Percentiles rank a stretch among this genome's conserved stretches.
These are phyloP conservation scores for Ascochyta pisi DNA, from an alignment of 2,329 filamentous ascomycete species.

Conservation along the genomic window DNA sequence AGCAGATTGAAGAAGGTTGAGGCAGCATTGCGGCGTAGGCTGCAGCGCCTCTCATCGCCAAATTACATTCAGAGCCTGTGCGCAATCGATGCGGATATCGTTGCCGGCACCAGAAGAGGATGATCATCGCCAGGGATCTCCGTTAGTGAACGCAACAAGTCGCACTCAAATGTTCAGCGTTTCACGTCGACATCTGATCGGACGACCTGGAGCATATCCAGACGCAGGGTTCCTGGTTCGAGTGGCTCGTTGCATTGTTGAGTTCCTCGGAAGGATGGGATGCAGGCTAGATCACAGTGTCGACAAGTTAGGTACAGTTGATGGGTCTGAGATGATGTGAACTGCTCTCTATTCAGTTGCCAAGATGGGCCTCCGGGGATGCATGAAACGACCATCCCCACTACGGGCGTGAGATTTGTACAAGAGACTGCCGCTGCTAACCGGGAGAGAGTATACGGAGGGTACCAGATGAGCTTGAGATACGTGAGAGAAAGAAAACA, in stretches of 20 bases:
- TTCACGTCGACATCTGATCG: neutral
- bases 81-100: conserved; percentile 12
- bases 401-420: conserved; percentile 19
- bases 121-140: neutral
- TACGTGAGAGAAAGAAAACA: conserved; percentile 26
- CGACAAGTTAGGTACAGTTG: neutral
- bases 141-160: neutral
- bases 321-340: conserved; percentile 2
- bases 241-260: neutral
- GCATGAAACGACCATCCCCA: conserved; percentile 32
- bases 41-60: neutral
- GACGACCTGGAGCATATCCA: neutral
- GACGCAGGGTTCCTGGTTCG: neutral
- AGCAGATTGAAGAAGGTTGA: neutral
- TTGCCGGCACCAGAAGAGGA: neutral
- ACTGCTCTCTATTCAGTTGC: conserved; percentile 42
- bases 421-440: conserved; percentile 21
- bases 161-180: neutral
- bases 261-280: neutral
- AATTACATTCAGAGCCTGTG: conserved; percentile 3
- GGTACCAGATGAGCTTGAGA: conserved; percentile 32
- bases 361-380: conserved; percentile 29
- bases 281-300: neutral
- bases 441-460: conserved; percentile 11
- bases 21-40: neutral